Base-by-base conservation (phyloP, 2,329 filamentous ascomycete genomes). In the Ceratocystis ficicola region DNA sequence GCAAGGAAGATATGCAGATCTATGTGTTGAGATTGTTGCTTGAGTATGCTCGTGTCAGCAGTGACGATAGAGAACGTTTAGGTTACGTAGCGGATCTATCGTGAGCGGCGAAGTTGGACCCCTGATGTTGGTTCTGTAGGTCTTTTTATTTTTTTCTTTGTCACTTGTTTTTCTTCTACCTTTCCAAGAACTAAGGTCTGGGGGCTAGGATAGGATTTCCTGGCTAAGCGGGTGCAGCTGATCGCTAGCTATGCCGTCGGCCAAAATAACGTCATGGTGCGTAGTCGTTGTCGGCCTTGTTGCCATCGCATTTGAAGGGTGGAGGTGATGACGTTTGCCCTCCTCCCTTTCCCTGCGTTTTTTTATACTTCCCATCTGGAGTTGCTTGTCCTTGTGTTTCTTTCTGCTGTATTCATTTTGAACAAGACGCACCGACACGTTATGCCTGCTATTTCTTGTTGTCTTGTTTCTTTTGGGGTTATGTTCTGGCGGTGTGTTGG, bases 1-100 rank as follows among this genome's bases (percentile, higher is more conserved):
- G 88, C 67, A 82, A 79, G 70, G 86, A 89, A 70, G 87, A 90
- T 71, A 89, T 90, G 86, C 80, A 84, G 71, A 78, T 90, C 7
- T 91, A 91, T 72, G 79, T 85, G 7, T 76, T 86, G 65, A 76
- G 87, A 55, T 71, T 91, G 69, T 73, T 87, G 64, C 75, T 87
- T 41, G 85, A 87, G 74, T 87, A 86, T 68, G 85, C 79, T 5
- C 76, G 84, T 20, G 71, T 86, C 12, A 74, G 76, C 48, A 81
- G 83, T 65, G 80, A 82, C 48, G 72, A 76, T 63, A 73, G 82
- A 64, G 79, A 81, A 68, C 73, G 70, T 36, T 76, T 85, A 78
- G 82, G 82, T 1, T 84, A 80, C 79, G 80, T 82, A 1, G 77
- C 76, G 6, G 82, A 84, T 70, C 70, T 82, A 15, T 22, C 55